Conservation (phyloP, 805 yeast genomes). For the Ogataea nonfermentans region DNA sequence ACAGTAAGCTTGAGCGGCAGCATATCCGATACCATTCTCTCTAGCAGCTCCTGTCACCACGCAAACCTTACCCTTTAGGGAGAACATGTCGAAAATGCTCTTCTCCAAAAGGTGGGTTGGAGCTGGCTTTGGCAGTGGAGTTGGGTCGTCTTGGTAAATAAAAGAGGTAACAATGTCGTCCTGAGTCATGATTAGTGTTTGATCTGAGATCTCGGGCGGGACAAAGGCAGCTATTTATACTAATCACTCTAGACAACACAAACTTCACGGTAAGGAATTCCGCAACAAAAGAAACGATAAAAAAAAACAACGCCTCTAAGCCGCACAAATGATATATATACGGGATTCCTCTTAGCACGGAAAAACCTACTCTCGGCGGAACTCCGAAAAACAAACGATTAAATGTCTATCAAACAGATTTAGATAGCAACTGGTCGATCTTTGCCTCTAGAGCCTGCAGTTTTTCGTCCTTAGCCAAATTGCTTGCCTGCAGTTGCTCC, state of each 20-base stretch:
- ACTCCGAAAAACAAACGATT: conserved; percentile 3
- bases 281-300: conserved; percentile 6
- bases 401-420: conserved; percentile 24
- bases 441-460: conserved; percentile 57
- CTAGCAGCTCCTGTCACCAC: conserved; percentile 82
- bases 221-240: conserved; percentile 7
- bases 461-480: conserved; percentile 64
- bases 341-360: not conserved
- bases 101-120: conserved; percentile 23
- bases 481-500: conserved; percentile 47
- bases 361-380: not conserved
- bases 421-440: conserved; percentile 51
- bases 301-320: not conserved
- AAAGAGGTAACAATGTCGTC: conserved; percentile 25
- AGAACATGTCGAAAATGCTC: conserved; percentile 53
- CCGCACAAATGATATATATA: conserved; percentile 1
- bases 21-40: conserved; percentile 66
- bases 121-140: conserved; percentile 30
- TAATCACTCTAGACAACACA: not conserved
- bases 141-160: conserved; percentile 22
- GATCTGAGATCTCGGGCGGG: not conserved
- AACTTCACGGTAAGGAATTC: conserved; percentile 8
- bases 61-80: conserved; percentile 79
- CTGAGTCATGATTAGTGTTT: conserved; percentile 21
- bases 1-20: conserved; percentile 78